Evolutionary conservation across 345 rosid genomes (phyloP).

Genomic region (Trapa incisa): DNA sequence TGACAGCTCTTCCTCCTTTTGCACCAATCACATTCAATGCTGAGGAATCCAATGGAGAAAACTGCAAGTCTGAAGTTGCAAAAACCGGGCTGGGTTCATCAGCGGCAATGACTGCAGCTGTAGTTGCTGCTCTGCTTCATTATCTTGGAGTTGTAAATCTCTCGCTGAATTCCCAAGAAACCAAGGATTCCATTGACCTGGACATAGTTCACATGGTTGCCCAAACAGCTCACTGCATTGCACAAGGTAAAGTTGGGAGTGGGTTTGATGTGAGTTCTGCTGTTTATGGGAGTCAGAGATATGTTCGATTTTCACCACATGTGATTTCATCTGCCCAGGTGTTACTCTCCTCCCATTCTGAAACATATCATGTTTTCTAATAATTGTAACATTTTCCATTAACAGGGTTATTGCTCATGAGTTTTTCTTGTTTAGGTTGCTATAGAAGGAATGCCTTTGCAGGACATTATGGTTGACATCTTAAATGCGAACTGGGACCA

Average conservation of each 20-base stretch:
- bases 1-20: constrained; percentile 74
- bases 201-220: constrained; percentile 77
- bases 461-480: constrained; percentile 45
- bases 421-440: constrained; percentile 2
- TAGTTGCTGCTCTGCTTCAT: constrained; percentile 80
- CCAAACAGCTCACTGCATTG: constrained; percentile 92
- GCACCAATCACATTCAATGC: constrained; percentile 72
- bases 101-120: constrained; percentile 39
- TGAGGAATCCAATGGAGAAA: constrained; percentile 43
- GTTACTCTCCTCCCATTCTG: constrained; percentile 9
- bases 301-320: constrained; percentile 89
- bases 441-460: constrained; percentile 32
- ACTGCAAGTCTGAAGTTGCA: constrained; percentile 88
- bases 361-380: not conserved
- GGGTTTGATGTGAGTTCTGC: constrained; percentile 98
- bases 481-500: constrained; percentile 79
- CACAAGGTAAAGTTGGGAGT: constrained; percentile 98
- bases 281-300: constrained; percentile 91
- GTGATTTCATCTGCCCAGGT: constrained; percentile 88
- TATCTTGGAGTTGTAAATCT: constrained; percentile 79
- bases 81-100: constrained; percentile 98
- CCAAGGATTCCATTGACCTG: constrained; percentile 29
- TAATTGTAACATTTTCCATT: too few species aligned
- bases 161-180: constrained; percentile 25
- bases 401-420: not conserved